Evolutionary conservation across 1,284 basidiomycete genomes (phyloP).

Genomic region (Megacollybia platyphylla): DNA sequence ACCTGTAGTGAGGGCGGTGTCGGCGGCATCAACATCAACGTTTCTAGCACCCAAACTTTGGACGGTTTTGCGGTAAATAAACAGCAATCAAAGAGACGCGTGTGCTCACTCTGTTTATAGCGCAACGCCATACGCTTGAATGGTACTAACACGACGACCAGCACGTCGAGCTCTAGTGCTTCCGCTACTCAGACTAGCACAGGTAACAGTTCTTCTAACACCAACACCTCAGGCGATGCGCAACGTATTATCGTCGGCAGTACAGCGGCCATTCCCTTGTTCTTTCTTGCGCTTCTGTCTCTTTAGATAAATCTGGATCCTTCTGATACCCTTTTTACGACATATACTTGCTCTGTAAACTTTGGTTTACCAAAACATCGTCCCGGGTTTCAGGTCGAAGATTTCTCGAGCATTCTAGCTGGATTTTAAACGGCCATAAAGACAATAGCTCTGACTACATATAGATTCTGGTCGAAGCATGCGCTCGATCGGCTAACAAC

Average conservation of each 20-base stretch:
- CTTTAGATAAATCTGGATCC: neutral
- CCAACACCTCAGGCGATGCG: constrained; percentile 5
- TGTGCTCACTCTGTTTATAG: constrained; percentile 13
- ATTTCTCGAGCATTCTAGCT: too few relatives aligned
- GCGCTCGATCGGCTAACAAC: too few relatives aligned
- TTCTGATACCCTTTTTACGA: too few relatives aligned
- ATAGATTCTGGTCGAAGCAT: neutral
- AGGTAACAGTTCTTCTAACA: constrained; percentile 7
- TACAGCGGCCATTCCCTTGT: neutral
- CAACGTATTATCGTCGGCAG: neutral
- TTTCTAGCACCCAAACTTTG: constrained; percentile 31
- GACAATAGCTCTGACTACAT: too few relatives aligned
- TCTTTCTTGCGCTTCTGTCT: neutral
- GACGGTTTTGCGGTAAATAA: constrained; percentile 35
- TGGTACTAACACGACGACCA: constrained; percentile 21
- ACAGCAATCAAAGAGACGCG: constrained; percentile 5
- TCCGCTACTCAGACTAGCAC: constrained; percentile 9
- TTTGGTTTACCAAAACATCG: too few relatives aligned
- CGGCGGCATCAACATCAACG: constrained; percentile 46
- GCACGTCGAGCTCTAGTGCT: constrained; percentile 10
- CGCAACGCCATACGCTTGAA: constrained; percentile 41
- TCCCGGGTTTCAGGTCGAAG: too few relatives aligned
- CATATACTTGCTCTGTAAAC: too few relatives aligned
- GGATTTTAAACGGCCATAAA: too few relatives aligned
- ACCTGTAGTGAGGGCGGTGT: constrained; percentile 46